phyloP scores from a whole-genome alignment of 2,329 filamentous ascomycete species.

The Colletotrichum cereale region DNA sequence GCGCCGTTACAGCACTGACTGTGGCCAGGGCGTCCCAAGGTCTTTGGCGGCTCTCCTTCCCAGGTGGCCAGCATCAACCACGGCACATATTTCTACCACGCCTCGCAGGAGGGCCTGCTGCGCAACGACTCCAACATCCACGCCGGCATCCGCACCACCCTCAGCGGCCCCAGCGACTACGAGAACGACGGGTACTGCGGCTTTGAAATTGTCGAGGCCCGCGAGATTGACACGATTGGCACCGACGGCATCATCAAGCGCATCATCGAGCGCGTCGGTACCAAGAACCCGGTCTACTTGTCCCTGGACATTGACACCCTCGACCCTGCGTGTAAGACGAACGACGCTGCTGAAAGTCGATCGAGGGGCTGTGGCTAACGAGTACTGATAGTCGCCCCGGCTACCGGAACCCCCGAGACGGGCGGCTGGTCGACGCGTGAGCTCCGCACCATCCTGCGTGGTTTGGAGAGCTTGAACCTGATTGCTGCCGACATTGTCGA shows the following conservation, averaged over 20 bases:
- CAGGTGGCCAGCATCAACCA: slow-evolving; percentile 85
- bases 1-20: slow-evolving; percentile 40
- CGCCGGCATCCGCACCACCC: slow-evolving; percentile 86
- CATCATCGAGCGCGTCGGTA: slow-evolving; percentile 81
- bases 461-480: slow-evolving; percentile 76
- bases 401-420: slow-evolving; percentile 81
- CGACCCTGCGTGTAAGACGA: slow-evolving; percentile 75
- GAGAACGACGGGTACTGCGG: slow-evolving; percentile 89
- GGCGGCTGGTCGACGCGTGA: slow-evolving; percentile 82
- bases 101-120: slow-evolving; percentile 80
- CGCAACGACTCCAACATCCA: slow-evolving; percentile 89
- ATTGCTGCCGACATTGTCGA: slow-evolving; percentile 81
- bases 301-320: slow-evolving; percentile 90
- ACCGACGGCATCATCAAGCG: slow-evolving; percentile 81
- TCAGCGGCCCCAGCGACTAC: slow-evolving; percentile 83
- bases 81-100: slow-evolving; percentile 91
- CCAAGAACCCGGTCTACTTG: slow-evolving; percentile 81
- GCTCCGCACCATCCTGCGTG: slow-evolving; percentile 77
- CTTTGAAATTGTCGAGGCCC: slow-evolving; percentile 84
- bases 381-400: slow-evolving; percentile 69
- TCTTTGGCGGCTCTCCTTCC: slow-evolving; percentile 85
- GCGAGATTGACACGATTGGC: slow-evolving; percentile 64
- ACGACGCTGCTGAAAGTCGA: not conserved
- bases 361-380: slow-evolving; percentile 23
- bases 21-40: slow-evolving; percentile 82